These are phyloP conservation scores for Wickerhamomyces silvicola DNA, from an alignment of 805 yeast species.

Conservation along the genomic window DNA sequence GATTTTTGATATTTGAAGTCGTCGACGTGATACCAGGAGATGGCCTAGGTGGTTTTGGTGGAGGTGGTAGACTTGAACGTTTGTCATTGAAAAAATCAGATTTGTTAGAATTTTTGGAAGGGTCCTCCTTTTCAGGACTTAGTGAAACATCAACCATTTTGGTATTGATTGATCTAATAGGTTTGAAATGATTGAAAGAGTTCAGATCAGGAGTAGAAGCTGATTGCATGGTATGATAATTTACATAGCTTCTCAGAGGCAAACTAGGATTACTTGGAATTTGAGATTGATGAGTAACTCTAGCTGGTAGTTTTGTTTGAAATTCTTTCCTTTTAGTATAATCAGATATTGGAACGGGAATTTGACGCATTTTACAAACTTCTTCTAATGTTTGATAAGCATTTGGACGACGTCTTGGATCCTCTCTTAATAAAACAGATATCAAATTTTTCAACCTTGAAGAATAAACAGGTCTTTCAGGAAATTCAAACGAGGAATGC, in stretches of 20 bases:
- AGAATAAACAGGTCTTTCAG: constrained; percentile 51
- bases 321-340: constrained; percentile 27
- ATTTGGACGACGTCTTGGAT: constrained; percentile 69
- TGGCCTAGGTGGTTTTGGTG: constrained; percentile 19
- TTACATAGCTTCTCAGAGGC: no score
- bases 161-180: background rate
- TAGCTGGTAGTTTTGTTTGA: background rate
- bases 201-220: constrained; percentile 1
- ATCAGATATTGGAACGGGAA: constrained; percentile 35
- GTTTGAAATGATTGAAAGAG: background rate
- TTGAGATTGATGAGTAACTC: background rate
- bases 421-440: constrained; percentile 50
- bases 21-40: constrained; percentile 1
- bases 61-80: constrained; percentile 6
- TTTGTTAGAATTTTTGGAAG: constrained; percentile 4
- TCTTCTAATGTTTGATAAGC: constrained; percentile 67
- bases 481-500: constrained; percentile 46
- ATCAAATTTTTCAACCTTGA: constrained; percentile 59
- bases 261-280: no score
- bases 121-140: constrained; percentile 3
- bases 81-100: background rate
- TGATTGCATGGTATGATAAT: background rate
- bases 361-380: constrained; percentile 52
- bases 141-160: background rate
- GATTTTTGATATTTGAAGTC: constrained; percentile 6